A percentile compares a stretch with the other conserved stretches of the same genome.
Conservation (phyloP, 495 filamentous ascomycete genomes). For the Mytilinidion resinicola region DNA sequence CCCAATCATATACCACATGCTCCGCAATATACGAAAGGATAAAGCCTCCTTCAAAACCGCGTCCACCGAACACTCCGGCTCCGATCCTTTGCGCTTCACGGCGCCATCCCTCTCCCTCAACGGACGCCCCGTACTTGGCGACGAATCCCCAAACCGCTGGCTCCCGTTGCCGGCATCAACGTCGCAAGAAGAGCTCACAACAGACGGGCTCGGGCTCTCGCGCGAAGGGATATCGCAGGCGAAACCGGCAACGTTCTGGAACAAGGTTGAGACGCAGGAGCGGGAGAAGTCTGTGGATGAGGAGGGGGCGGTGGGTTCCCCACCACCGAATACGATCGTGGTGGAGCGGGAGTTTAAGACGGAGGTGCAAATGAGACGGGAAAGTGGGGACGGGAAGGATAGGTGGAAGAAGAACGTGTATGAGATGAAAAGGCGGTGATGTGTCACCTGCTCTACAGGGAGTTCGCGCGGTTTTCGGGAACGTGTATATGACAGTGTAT, state of each 20-base stretch:
- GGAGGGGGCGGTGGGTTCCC: neutral
- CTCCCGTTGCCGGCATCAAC: neutral
- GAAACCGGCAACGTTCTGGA: constrained; percentile 14
- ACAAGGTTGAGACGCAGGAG: constrained; percentile 5
- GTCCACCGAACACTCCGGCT: constrained; percentile 1
- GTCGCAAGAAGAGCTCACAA: constrained; percentile 5
- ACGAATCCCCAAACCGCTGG: neutral
- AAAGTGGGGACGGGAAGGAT: neutral
- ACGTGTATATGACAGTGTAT: too few relatives aligned
- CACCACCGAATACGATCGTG: neutral
- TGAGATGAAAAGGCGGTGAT: constrained; percentile 20
- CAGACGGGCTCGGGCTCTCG: neutral
- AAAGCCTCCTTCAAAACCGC: constrained; percentile 8
- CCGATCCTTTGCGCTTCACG: constrained; percentile 5
- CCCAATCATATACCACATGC: constrained; percentile 34
- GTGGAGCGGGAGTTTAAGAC: constrained; percentile 1
- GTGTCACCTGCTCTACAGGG: too few relatives aligned
- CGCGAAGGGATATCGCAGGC: neutral
- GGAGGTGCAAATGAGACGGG: neutral
- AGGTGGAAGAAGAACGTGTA: constrained; percentile 15
- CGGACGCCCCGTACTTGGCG: neutral
- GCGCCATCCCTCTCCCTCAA: constrained; percentile 3
- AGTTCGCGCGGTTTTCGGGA: too few relatives aligned
- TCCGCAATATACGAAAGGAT: constrained; percentile 4
- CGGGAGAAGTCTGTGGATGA: neutral